These are phyloP conservation scores for Suhomyces taliae DNA, from an alignment of 1,139 yeast genomes.

Conservation along the genomic window DNA sequence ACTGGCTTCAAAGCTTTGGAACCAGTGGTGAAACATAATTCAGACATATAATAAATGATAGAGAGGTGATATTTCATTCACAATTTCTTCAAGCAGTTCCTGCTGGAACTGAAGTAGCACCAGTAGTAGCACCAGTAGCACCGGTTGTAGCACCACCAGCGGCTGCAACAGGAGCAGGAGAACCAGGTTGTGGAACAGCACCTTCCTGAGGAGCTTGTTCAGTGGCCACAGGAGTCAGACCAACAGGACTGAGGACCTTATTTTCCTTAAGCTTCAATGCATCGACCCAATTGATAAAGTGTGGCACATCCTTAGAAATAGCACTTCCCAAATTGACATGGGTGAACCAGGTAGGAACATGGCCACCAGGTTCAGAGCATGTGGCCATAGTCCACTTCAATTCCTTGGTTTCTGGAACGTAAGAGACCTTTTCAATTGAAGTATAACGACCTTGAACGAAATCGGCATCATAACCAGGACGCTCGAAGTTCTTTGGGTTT, in stretches of 20 bases:
- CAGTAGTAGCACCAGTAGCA: background rate
- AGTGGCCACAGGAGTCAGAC: background rate
- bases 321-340: slow-evolving; percentile 55
- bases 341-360: slow-evolving; percentile 63
- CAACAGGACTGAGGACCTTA: slow-evolving; percentile 2
- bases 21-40: slow-evolving; percentile 21
- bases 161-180: slow-evolving; percentile 1
- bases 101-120: background rate
- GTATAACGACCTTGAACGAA: slow-evolving; percentile 50
- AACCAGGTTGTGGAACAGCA: background rate
- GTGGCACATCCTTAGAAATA: slow-evolving; percentile 68
- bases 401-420: slow-evolving; percentile 33
- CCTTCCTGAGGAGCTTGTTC: slow-evolving; percentile 1
- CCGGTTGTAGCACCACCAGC: background rate
- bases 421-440: slow-evolving; percentile 56
- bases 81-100: background rate
- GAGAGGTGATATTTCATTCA: no score
- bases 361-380: slow-evolving; percentile 66
- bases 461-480: slow-evolving; percentile 14
- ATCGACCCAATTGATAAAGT: slow-evolving; percentile 51
- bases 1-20: slow-evolving; percentile 38
- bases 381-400: slow-evolving; percentile 67
- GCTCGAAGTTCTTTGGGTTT: slow-evolving; percentile 21
- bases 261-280: slow-evolving; percentile 9
- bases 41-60: background rate